These are phyloP conservation scores for Fraxinus sp. DNA, from an alignment of 305 asterid genomes.

Conservation along the genomic window DNA sequence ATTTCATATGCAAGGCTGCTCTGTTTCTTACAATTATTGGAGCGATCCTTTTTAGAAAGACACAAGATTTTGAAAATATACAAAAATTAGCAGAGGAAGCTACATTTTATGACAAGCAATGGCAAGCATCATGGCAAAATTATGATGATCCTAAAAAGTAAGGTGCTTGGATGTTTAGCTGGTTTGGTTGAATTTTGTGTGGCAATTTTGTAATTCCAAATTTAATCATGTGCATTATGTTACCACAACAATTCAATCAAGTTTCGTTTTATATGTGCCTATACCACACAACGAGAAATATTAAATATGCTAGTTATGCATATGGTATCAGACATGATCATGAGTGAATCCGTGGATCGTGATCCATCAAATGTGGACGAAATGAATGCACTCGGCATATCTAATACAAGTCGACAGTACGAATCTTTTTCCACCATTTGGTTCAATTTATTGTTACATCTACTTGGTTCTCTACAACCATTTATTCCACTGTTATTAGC, in stretches of 20 bases:
- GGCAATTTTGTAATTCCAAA: not conserved
- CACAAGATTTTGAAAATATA: constrained; percentile 43
- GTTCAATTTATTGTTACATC: not conserved
- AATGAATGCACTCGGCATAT: not conserved
- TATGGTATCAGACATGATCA: not conserved
- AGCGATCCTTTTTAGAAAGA: constrained; percentile 41
- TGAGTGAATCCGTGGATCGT: not conserved
- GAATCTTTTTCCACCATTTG: not conserved
- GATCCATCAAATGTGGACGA: not conserved
- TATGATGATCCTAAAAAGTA: constrained; percentile 6
- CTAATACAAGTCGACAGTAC: too few species aligned
- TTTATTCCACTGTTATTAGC: too few species aligned
- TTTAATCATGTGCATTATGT: not conserved
- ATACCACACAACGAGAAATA: too few species aligned
- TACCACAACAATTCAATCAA: not conserved
- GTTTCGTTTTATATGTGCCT: not conserved
- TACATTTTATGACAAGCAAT: constrained; percentile 60
- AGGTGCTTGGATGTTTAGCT: not conserved
- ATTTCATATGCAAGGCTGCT: constrained; percentile 52
- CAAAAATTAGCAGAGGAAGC: constrained; percentile 58
- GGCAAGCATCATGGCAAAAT: constrained; percentile 61
- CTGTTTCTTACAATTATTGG: constrained; percentile 46
- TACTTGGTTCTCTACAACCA: not conserved
- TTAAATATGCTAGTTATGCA: not conserved
- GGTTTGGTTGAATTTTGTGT: not conserved